Evolutionary conservation across 2,329 filamentous ascomycete genomes (phyloP).

Genomic region (Didymella pinodella): DNA sequence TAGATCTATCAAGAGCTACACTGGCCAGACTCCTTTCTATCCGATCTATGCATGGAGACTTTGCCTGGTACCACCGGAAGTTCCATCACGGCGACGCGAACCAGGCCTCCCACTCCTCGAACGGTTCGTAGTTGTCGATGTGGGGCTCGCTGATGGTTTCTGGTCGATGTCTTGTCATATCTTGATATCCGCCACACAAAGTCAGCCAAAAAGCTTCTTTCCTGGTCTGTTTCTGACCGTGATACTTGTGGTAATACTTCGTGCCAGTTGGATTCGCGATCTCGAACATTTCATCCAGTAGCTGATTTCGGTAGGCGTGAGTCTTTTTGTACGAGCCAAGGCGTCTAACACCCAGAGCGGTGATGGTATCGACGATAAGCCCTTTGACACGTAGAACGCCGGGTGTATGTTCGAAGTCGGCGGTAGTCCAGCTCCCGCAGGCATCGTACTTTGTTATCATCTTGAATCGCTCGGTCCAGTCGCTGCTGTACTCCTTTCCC

Average conservation of each 20-base stretch:
- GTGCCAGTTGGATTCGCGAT: neutral
- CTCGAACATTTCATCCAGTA: conserved; percentile 10
- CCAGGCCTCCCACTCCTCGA: conserved; percentile 12
- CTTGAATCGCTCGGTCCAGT: conserved; percentile 9
- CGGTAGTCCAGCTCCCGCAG: neutral
- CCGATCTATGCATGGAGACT: too few species aligned
- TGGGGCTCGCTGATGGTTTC: neutral
- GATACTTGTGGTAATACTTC: neutral
- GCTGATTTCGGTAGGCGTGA: conserved; percentile 2
- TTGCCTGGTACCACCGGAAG: too few species aligned
- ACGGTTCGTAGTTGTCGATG: neutral
- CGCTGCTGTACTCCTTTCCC: conserved; percentile 11
- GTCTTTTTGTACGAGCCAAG: conserved; percentile 13
- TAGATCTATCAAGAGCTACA: too few species aligned
- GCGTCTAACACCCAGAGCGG: neutral
- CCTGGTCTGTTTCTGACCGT: conserved; percentile 2
- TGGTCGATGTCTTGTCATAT: neutral
- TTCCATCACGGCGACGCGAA: too few species aligned
- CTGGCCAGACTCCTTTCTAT: too few species aligned
- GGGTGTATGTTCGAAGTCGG: neutral
- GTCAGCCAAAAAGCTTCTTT: conserved; percentile 19
- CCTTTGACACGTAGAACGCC: neutral
- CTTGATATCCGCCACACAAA: conserved; percentile 8
- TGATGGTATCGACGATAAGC: neutral
- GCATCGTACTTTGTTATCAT: conserved; percentile 6